phyloP scores from a whole-genome alignment of 768 basidiomycete genomes.

The Gymnopilus dilepis region DNA sequence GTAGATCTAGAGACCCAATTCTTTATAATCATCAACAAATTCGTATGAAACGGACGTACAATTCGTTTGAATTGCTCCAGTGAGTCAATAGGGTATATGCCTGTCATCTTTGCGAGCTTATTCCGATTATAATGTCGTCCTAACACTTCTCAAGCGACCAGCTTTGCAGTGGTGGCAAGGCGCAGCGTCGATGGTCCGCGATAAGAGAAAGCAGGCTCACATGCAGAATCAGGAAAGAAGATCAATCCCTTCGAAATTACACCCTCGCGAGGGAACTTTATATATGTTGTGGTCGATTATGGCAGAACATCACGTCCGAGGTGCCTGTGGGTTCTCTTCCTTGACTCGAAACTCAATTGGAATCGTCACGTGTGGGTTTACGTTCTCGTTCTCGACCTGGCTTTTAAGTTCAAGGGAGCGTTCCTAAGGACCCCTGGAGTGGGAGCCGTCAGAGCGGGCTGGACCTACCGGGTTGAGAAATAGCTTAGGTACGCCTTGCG shows the following conservation, averaged over 20 bases:
- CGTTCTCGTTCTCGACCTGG: neutral
- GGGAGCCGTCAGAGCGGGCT: constrained; percentile 4
- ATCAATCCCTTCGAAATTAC: neutral
- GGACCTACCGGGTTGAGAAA: neutral
- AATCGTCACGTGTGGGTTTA: constrained; percentile 5
- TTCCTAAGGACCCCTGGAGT: neutral
- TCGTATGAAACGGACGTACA: neutral
- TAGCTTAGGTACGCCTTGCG: neutral
- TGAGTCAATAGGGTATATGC: neutral
- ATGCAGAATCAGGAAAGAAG: constrained; percentile 6
- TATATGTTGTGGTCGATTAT: constrained; percentile 8
- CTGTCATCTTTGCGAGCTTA: neutral
- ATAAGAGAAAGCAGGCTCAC: constrained; percentile 3
- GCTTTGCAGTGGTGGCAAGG: neutral
- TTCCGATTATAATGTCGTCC: neutral
- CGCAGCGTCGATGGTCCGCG: neutral
- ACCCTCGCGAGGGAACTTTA: constrained; percentile 4
- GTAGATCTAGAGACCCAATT: neutral
- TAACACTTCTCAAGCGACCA: neutral
- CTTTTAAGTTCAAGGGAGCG: neutral
- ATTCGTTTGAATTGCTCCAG: neutral
- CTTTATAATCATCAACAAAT: neutral
- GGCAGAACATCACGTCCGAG: constrained; percentile 6
- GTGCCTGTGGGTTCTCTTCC: constrained; percentile 5
- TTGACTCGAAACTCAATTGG: constrained; percentile 6